Conservation (phyloP, 306 rosid species). For the Cucumis sativus region Cucumber_9930_V3 NC_026659.2:26975501-26976000, state of each 20-base stretch:
- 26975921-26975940: conserved; percentile 51
- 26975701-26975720: not conserved
- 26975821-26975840: conserved; percentile 75
- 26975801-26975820: conserved; percentile 82
- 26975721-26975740: conserved; percentile 21
- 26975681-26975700: not conserved
- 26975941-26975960: conserved; percentile 44
- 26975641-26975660: not conserved
- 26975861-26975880: conserved; percentile 48
- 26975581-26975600: not conserved
- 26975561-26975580: not conserved
- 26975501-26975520: not conserved
- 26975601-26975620: not conserved
- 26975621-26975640: not conserved
- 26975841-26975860: conserved; percentile 68
- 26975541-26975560: not conserved
- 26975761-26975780: conserved; percentile 52
- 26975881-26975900: conserved; percentile 53
- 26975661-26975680: not conserved
- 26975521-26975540: not conserved
- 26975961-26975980: conserved; percentile 46
- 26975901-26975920: conserved; percentile 65
- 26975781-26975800: conserved; percentile 84
- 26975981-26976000: conserved; percentile 62
- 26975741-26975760: conserved; percentile 44